Base-by-base conservation (phyloP, 1,139 yeast species). In the Debaryomyces fabryi region DNA sequence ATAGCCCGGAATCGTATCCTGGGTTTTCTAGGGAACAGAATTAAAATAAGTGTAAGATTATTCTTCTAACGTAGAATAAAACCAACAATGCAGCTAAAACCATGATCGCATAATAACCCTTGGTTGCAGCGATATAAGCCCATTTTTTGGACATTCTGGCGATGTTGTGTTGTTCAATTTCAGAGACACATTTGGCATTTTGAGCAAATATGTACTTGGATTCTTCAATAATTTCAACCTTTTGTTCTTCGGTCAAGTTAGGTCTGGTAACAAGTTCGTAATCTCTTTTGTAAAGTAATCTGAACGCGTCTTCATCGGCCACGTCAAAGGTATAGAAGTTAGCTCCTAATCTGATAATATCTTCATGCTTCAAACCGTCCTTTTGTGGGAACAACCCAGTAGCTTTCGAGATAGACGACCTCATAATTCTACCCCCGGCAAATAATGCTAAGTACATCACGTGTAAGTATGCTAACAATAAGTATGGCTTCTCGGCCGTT, bases 361-460 rank as follows among this genome's bases (percentile, higher is more conserved):
- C 89, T 44, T 78, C 86, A 49, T 82, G 83, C 25, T 79, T 67
- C 55, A 81, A 69, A 18, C 89, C 88, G 45, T 80, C 79, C 48
- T 85, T 81, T 55, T 83, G 83, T 4, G 96, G 96, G 74, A 87
- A 87, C 51, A 88, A 69, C 1, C 92, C 90, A 4, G 86, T 72
- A 29, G 91, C 84, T 58, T 78, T 82, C 44, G 86, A 75, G 33
- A 88, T 67, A 18, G 83, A 79, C 1, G 91, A 83, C 51, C 86
- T 73, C 82, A 88, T 79, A 45, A 88, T 76, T 54, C 85, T 75
- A 25, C 96, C 96, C 44, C 96, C 96, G 5, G 96, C 96, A 69
- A 89, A 89, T 44, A 89, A 76, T 1, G 95, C 96, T 61, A 88
- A 72, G 66, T 89, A 89, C 83, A 88, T 79, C 40, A 88, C 95